Base-by-base conservation (phyloP, 768 basidiomycete genomes). In the Cyclocybe cylindracea region DNA sequence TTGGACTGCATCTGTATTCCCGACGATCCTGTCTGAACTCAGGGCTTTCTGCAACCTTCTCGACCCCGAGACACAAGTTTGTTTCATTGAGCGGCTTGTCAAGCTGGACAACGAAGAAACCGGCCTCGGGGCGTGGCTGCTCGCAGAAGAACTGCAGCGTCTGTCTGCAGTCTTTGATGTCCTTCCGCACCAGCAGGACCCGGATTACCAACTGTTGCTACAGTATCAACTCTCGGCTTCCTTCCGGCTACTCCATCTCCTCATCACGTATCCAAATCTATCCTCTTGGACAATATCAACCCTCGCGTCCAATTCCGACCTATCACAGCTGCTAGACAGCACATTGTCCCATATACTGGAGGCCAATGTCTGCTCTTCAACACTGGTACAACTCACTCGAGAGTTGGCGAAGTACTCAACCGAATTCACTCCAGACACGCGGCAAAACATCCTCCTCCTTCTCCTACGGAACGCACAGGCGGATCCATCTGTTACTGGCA, bases 51-150 rank as follows among this genome's bases (percentile, higher is more conserved):
- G 85, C 61, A 74, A 70, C 6, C 66, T 78, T 4, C 69, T 91
- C 32, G 82, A 86, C 49, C 72, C 79, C 2, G 79, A 83, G 48
- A 79, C 71, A 39, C 82, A 78, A 61, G 68, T 76, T 2, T 72
- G 75, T 36, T 63, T 91, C 19, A 61, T 90, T 24, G 68, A 76
- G 42, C 76, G 82, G 5, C 72, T 91, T 2, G 70, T 79, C 16
- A 70, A 65, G 13, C 65, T 91, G 10, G 90, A 92, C 55, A 65
- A 72, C 5, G 83, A 80, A 2, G 64, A 73, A 19, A 66, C 79
- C 16, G 84, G 83, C 3, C 67, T 87, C 2, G 85, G 81, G 13
- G 85, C 87, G 53, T 92, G 88, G 87, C 59, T 91, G 19, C 58
- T 92, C 7, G 60, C 68, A n/a, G 81, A 86, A 55, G 86, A 88